These are phyloP conservation scores for Diddensiella transvaalensis DNA, from an alignment of 805 yeast genomes.

Conservation along the genomic window DNA sequence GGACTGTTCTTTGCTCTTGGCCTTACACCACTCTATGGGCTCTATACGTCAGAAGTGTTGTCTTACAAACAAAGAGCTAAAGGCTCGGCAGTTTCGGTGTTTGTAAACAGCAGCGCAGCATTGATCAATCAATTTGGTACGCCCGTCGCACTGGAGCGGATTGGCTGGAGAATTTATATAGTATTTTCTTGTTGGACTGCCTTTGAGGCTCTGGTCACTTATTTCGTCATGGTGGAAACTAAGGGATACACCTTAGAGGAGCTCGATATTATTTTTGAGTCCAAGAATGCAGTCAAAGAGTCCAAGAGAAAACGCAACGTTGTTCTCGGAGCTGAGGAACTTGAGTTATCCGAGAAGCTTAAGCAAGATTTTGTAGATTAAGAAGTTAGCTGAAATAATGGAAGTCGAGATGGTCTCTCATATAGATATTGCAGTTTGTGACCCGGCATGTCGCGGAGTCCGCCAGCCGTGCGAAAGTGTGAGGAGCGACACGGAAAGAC, in stretches of 20 bases:
- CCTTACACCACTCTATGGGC: constrained; percentile 36
- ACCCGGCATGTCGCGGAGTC: too few species aligned
- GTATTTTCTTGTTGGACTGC: constrained; percentile 32
- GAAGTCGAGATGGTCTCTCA: too few species aligned
- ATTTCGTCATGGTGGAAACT: constrained; percentile 68
- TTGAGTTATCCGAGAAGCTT: background rate
- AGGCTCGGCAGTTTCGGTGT: constrained; percentile 23
- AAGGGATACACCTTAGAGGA: constrained; percentile 76
- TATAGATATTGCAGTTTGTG: too few species aligned
- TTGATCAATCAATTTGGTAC: constrained; percentile 20
- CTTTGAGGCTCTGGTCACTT: constrained; percentile 41
- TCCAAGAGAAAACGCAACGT: constrained; percentile 7
- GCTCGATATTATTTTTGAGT: constrained; percentile 53
- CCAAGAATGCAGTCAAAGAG: constrained; percentile 16
- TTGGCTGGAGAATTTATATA: constrained; percentile 32
- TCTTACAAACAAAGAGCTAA: constrained; percentile 31
- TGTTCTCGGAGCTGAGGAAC: constrained; percentile 1
- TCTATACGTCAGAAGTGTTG: constrained; percentile 31
- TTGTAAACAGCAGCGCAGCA: constrained; percentile 11
- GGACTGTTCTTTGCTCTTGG: constrained; percentile 22
- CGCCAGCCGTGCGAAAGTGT: too few species aligned
- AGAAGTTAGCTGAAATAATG: too few species aligned
- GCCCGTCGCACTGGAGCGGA: constrained; percentile 31
- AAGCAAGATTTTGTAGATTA: too few species aligned
- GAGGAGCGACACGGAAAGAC: too few species aligned